Conservation (phyloP, 306 rosid genomes). For the Canavalia ensiformis region DNA sequence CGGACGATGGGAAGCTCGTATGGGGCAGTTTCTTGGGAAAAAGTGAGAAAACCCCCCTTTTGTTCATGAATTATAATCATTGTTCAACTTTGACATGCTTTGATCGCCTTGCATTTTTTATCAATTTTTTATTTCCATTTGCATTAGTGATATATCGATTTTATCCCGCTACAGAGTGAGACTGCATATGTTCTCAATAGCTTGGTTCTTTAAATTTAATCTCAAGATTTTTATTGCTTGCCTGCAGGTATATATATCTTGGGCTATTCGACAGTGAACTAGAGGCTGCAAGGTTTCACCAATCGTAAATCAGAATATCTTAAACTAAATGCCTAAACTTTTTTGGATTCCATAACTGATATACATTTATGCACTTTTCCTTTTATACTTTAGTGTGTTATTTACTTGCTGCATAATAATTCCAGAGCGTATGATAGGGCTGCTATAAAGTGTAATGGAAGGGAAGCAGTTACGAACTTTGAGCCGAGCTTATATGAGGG, state of each 20-base stretch:
- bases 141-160: background rate
- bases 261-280: conserved; percentile 92
- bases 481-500: conserved; percentile 72
- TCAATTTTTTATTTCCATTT: background rate
- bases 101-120: conserved; percentile 9
- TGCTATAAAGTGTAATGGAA: conserved; percentile 86
- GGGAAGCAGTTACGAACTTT: conserved; percentile 91
- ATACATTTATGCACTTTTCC: background rate
- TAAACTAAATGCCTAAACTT: conserved; percentile 22
- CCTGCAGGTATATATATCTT: conserved; percentile 91
- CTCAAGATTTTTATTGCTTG: conserved; percentile 45
- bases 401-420: conserved; percentile 43
- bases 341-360: conserved; percentile 19
- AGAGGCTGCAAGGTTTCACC: conserved; percentile 94
- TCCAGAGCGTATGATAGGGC: conserved; percentile 95
- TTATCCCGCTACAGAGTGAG: background rate
- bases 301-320: conserved; percentile 38
- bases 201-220: background rate
- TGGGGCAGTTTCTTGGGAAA: conserved; percentile 96
- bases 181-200: conserved; percentile 1
- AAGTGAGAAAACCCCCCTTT: conserved; percentile 60
- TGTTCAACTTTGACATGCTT: conserved; percentile 6
- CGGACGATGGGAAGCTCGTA: conserved; percentile 98
- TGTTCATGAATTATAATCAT: conserved; percentile 22
- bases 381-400: conserved; percentile 4